Conservation (phyloP, 1,284 basidiomycete species). For the Puccinia novopanici region DNA sequence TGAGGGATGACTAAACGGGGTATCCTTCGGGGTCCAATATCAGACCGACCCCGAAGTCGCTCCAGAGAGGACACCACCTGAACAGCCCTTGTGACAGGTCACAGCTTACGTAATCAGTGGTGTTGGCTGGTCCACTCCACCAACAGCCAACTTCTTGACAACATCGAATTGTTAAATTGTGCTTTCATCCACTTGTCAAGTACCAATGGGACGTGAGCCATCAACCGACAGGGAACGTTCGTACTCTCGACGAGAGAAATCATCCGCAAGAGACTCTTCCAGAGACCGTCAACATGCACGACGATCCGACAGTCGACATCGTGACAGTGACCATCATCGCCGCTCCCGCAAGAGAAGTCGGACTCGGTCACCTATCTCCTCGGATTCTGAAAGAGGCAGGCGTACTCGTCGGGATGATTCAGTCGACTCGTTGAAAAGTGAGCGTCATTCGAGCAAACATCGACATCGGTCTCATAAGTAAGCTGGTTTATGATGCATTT, state of each 20-base stretch:
- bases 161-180: no score
- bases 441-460: conserved; percentile 7
- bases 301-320: not conserved
- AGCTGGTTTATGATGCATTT: not conserved
- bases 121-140: no score
- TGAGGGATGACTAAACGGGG: no score
- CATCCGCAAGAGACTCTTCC: not conserved
- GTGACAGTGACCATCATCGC: conserved; percentile 9
- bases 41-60: no score
- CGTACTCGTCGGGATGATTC: conserved; percentile 28
- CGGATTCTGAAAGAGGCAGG: conserved; percentile 11
- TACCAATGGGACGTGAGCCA: not conserved
- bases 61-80: not conserved
- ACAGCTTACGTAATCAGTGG: no score
- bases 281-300: not conserved
- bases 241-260: not conserved
- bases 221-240: not conserved
- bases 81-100: not conserved
- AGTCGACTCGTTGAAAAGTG: conserved; percentile 2
- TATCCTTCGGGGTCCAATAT: no score
- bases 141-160: not conserved
- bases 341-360: conserved; percentile 24
- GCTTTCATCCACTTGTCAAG: not conserved
- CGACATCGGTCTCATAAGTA: conserved; percentile 31
- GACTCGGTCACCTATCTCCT: conserved; percentile 20